These are phyloP conservation scores for Rosa persica DNA, from an alignment of 306 rosid genomes.

Conservation along the genomic window DNA sequence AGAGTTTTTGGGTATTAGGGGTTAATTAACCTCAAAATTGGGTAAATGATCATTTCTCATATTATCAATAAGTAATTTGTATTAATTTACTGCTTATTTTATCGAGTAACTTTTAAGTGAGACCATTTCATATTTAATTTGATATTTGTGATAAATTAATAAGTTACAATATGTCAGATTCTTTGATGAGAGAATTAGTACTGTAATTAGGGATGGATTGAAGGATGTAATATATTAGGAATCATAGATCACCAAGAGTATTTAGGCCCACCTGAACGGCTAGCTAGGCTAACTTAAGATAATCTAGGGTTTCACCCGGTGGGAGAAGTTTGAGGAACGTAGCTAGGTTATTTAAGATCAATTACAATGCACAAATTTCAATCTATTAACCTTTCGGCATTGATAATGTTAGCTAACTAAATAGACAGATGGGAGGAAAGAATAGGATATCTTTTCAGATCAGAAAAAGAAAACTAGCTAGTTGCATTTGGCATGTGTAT, in stretches of 20 bases:
- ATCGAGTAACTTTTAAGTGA: neutral
- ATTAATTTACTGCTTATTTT: neutral
- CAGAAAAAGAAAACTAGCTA: neutral
- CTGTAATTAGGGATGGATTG: no score
- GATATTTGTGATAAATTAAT: no score
- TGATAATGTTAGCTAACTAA: neutral
- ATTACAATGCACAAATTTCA: neutral
- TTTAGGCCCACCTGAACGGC: neutral
- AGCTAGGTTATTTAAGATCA: neutral
- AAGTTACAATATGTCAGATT: no score
- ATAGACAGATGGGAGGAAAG: neutral
- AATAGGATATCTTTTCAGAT: neutral
- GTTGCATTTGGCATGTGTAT: slow-evolving; percentile 27
- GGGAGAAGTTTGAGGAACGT: neutral
- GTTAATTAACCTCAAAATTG: no score
- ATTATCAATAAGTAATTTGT: no score
- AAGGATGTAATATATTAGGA: no score
- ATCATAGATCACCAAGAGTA: no score
- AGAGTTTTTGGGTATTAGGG: no score
- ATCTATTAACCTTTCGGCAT: neutral
- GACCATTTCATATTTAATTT: no score
- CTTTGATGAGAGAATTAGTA: no score
- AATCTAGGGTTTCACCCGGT: no score
- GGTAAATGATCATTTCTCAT: no score
- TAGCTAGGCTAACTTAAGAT: neutral